phyloP scores from a whole-genome alignment of 257 asterid species.

The Gynochthodes officinalis region DNA sequence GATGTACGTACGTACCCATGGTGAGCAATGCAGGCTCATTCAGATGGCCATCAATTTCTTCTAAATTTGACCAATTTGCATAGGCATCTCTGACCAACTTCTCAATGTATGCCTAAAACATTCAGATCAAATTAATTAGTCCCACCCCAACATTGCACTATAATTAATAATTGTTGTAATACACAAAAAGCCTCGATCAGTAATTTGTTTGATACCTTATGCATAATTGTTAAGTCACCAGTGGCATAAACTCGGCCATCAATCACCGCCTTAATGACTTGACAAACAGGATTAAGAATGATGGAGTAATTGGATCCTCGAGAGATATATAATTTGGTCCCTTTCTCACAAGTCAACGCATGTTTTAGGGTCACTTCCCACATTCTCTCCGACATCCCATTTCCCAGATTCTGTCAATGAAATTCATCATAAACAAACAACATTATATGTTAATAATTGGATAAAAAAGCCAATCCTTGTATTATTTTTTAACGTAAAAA shows the following conservation, averaged over 20 bases:
- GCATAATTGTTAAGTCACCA: slow-evolving; percentile 22
- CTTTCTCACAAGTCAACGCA: slow-evolving; percentile 62
- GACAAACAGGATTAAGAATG: slow-evolving; percentile 48
- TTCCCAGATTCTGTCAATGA: slow-evolving; percentile 47
- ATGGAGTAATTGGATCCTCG: slow-evolving; percentile 31
- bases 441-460: too few species aligned
- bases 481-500: too few species aligned
- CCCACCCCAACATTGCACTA: too few species aligned
- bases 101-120: slow-evolving; percentile 30
- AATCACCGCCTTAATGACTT: slow-evolving; percentile 39
- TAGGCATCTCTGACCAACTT: slow-evolving; percentile 53
- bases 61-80: slow-evolving; percentile 48
- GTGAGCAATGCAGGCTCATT: slow-evolving; percentile 36
- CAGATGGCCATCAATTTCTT: slow-evolving; percentile 37
- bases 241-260: slow-evolving; percentile 29
- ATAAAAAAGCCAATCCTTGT: too few species aligned
- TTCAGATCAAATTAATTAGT: background rate
- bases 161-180: too few species aligned
- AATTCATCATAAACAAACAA: too few species aligned
- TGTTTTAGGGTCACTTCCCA: slow-evolving; percentile 57
- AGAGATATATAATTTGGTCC: slow-evolving; percentile 39
- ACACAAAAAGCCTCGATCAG: too few species aligned
- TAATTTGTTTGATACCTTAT: slow-evolving; percentile 22
- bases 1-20: slow-evolving; percentile 27
- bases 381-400: slow-evolving; percentile 69